A percentile compares a stretch with the other conserved stretches of the same genome.
Evolutionary conservation across 108 stramenopile species (phyloP).

Genomic region (Fragilariopsis cylindrus): DNA sequence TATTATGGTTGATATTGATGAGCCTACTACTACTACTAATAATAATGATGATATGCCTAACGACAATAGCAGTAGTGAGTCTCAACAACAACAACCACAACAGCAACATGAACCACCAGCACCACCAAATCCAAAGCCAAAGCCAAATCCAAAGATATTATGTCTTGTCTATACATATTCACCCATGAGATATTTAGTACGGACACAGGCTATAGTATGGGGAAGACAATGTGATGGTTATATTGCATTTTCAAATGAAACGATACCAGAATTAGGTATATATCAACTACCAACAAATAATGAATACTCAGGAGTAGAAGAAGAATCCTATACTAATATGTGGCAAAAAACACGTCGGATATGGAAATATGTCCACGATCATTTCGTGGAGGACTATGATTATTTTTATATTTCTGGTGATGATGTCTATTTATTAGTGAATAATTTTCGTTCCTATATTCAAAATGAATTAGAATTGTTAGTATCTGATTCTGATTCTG

Average conservation of each 20-base stretch:
- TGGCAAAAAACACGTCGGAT: constrained; percentile 88
- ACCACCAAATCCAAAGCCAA: too few species aligned
- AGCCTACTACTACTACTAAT: too few species aligned
- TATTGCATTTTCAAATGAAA: constrained; percentile 64
- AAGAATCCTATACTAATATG: constrained; percentile 83
- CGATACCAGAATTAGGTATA: constrained; percentile 45
- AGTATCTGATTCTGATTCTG: background rate
- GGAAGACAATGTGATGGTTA: constrained; percentile 66
- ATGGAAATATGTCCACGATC: constrained; percentile 68
- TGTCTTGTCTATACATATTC: constrained; percentile 12
- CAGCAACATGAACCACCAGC: background rate
- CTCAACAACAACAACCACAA: background rate
- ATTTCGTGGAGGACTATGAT: constrained; percentile 76
- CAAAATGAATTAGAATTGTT: background rate
- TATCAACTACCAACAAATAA: constrained; percentile 32
- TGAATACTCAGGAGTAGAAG: constrained; percentile 59
- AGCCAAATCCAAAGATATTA: background rate
- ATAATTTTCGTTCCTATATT: constrained; percentile 38
- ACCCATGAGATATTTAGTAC: background rate
- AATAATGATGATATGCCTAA: background rate
- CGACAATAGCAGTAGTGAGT: background rate
- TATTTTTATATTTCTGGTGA: constrained; percentile 82
- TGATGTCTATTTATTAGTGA: constrained; percentile 52
- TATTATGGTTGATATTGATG: background rate
- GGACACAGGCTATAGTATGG: constrained; percentile 13